Base-by-base conservation (phyloP, 2,329 filamentous ascomycete species). In the Penicillium hordei region DNA sequence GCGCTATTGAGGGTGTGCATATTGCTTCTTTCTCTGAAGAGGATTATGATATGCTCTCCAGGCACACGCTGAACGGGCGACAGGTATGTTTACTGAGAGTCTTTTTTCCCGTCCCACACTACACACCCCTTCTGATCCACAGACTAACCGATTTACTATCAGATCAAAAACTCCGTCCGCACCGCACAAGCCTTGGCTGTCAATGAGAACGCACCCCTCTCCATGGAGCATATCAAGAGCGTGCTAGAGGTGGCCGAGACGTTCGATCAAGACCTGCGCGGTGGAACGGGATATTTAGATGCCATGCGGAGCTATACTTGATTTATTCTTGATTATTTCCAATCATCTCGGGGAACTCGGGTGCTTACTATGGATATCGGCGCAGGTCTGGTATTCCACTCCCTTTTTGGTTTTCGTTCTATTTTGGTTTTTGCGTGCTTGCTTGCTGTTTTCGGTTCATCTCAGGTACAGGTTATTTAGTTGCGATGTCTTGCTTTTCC, bases 151-250 rank as follows among this genome's bases (percentile, higher is more conserved):
- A 45, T 46, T 39, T 31, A 13, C 36, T 7, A 17, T 80, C 38
- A 93, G 83, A 96, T 95, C 81, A 95, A 96, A 79, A 96, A 96
- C 71, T 88, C 89, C 12, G 87, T 96, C 48, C 85, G 89, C 55
- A 93, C 90, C 0, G 90, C 90, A 2, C 91, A 95, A 74, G 89
- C 89, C 0, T 81, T 96, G 17, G 91, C 92, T 1, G 83, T 93
- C 44, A 89, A 90, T 62, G 89, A 92, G 72, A 80, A 83, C 27
- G 83, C 87, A 58, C 79, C 84, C 4, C 82, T 96, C 33, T 84
- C 84, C 53, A 92, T 96, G 88, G 81, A 81, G 49, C 91, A 96
- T 68, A 89, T 96, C 70, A 85, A 84, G 64, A 85, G 90, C 60
- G 90, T 96, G 13, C 82, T 96, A n/a, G 89, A 92, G 43, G 90